Conservation (phyloP, 129 eudicot genomes). For the Gnaphalium uliginosum region DNA sequence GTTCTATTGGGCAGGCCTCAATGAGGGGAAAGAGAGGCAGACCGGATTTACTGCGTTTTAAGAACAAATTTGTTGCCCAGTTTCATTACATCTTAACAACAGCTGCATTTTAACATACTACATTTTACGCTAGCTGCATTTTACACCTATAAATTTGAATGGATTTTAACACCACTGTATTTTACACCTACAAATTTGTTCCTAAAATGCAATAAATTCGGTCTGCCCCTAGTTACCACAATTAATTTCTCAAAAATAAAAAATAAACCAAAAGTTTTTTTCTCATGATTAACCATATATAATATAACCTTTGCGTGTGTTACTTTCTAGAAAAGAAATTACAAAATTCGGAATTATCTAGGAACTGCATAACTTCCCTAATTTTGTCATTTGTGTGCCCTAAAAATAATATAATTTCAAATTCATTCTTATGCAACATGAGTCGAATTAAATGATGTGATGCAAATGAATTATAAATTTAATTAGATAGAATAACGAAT, state of each 20-base stretch:
- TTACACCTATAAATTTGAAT: too few relatives aligned
- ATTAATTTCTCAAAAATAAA: neutral
- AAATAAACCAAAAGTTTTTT: neutral
- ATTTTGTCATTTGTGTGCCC: slow-evolving; percentile 22
- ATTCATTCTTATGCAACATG: slow-evolving; percentile 3
- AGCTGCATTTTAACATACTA: too few relatives aligned
- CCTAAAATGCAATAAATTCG: too few relatives aligned
- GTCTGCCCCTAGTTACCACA: too few relatives aligned
- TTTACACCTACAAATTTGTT: too few relatives aligned
- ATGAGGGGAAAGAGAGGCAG: too few relatives aligned
- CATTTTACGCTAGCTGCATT: too few relatives aligned
- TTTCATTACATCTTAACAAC: too few relatives aligned
- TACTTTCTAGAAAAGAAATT: neutral
- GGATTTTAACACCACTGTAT: too few relatives aligned
- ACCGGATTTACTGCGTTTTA: too few relatives aligned
- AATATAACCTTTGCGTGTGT: neutral
- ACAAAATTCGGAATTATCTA: neutral
- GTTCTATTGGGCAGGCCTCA: too few relatives aligned
- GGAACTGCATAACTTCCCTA: neutral
- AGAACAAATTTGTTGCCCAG: too few relatives aligned
- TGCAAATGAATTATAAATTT: neutral
- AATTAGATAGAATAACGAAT: neutral
- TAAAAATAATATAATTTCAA: slow-evolving; percentile 4
- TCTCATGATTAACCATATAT: neutral
- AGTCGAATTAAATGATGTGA: neutral